A percentile compares a stretch with the other conserved stretches of the same genome.
Evolutionary conservation across 495 filamentous ascomycete species (phyloP).

Genomic region (Penicillium tannophilum): DNA sequence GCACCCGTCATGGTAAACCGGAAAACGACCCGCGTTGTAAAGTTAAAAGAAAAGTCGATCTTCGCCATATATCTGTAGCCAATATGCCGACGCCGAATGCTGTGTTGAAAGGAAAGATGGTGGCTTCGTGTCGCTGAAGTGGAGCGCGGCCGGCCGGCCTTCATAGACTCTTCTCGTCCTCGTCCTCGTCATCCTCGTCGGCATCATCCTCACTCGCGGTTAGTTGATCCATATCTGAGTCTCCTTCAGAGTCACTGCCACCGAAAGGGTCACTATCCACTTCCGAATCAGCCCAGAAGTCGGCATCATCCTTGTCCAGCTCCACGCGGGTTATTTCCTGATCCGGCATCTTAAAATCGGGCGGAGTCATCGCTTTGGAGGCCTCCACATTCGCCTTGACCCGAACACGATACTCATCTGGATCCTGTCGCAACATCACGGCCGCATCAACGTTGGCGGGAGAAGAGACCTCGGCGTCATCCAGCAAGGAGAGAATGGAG

Average conservation of each 20-base stretch:
- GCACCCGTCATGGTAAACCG: background rate
- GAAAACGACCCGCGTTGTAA: background rate
- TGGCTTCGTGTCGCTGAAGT: background rate
- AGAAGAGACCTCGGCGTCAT: slow-evolving; percentile 89
- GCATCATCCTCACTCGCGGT: slow-evolving; percentile 53
- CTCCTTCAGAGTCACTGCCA: slow-evolving; percentile 67
- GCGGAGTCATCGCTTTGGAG: slow-evolving; percentile 72
- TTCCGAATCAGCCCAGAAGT: slow-evolving; percentile 84
- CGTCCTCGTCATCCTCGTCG: slow-evolving; percentile 10
- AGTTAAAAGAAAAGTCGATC: background rate
- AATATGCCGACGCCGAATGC: background rate
- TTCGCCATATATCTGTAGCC: background rate
- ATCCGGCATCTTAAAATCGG: slow-evolving; percentile 78
- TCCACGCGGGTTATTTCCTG: slow-evolving; percentile 61
- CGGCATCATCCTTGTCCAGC: slow-evolving; percentile 70
- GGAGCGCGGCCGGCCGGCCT: background rate
- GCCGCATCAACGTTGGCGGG: slow-evolving; percentile 95
- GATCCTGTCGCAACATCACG: slow-evolving; percentile 77
- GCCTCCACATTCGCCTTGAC: slow-evolving; percentile 70
- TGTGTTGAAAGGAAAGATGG: background rate
- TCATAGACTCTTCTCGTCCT: background rate
- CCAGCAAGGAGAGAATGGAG: slow-evolving; percentile 92
- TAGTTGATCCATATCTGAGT: slow-evolving; percentile 59
- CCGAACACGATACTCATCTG: slow-evolving; percentile 64
- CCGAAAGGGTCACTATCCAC: slow-evolving; percentile 75